These are phyloP conservation scores for Ensete glaucum DNA, from an alignment of 176 grass and related monocot species.

Conservation along the genomic window DNA sequence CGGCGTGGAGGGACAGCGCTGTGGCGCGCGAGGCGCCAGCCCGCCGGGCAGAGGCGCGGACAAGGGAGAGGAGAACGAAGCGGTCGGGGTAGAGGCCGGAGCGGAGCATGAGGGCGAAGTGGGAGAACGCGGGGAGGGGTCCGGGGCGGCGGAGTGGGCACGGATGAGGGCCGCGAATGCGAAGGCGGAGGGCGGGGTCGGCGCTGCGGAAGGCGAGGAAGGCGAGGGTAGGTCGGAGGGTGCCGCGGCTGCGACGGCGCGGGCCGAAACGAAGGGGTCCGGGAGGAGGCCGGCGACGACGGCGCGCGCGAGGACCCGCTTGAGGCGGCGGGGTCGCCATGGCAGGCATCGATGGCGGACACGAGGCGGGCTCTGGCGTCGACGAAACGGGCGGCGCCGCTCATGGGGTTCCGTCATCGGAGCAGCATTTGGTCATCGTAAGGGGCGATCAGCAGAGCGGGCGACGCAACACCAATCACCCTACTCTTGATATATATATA, in stretches of 20 bases:
- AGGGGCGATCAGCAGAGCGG: background rate
- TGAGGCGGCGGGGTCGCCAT: constrained; percentile 1
- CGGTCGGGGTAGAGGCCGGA: constrained; percentile 29
- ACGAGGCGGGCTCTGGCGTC: constrained; percentile 3
- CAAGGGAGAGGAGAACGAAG: constrained; percentile 14
- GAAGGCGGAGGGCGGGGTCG: constrained; percentile 1
- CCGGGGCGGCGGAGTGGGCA: constrained; percentile 1
- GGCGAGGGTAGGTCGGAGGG: background rate
- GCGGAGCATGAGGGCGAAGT: constrained; percentile 7
- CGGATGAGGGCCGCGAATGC: constrained; percentile 17
- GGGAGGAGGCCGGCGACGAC: constrained; percentile 19
- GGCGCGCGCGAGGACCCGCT: constrained; percentile 8
- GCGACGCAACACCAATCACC: too few species aligned
- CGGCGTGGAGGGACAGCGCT: background rate
- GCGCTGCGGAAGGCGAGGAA: constrained; percentile 19
- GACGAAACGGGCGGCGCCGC: background rate
- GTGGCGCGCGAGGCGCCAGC: background rate
- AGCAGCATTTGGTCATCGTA: background rate
- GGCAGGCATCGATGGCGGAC: background rate
- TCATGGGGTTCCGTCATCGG: background rate
- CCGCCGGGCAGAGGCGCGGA: constrained; percentile 2
- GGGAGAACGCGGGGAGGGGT: constrained; percentile 7
- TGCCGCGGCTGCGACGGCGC: constrained; percentile 3
- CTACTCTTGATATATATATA: too few species aligned
- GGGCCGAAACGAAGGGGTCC: constrained; percentile 12